Evolutionary conservation across 306 rosid genomes (phyloP).

Genomic region (Macrotyloma uniflorum): DNA sequence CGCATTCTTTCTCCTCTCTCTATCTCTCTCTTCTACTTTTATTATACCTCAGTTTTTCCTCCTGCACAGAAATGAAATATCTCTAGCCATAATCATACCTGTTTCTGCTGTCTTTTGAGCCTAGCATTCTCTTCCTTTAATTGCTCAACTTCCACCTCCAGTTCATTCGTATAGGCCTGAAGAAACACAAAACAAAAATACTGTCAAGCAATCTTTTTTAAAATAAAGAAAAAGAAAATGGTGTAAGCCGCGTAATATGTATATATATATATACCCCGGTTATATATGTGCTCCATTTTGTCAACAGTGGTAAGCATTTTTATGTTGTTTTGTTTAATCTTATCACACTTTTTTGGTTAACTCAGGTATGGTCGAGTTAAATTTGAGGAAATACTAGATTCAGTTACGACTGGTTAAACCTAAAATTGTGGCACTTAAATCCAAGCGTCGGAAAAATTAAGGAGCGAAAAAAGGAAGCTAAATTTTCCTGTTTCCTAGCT

Average conservation of each 20-base stretch:
- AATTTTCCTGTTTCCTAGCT: constrained; percentile 85
- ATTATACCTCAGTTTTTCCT: not conserved
- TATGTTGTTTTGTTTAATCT: not conserved
- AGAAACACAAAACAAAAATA: not conserved
- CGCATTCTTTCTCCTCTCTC: not conserved
- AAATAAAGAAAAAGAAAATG: not conserved
- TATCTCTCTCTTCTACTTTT: not conserved
- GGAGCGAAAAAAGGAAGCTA: not conserved
- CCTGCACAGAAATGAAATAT: not conserved
- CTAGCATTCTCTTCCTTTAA: constrained; percentile 72
- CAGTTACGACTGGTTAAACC: not conserved
- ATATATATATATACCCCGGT: no score
- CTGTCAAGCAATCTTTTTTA: not conserved
- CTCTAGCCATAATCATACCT: constrained; percentile 44
- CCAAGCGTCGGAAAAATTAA: not conserved
- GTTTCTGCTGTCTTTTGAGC: constrained; percentile 64
- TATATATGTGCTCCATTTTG: not conserved
- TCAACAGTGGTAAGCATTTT: not conserved
- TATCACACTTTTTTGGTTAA: not conserved
- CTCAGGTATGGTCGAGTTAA: not conserved
- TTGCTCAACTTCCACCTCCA: constrained; percentile 61
- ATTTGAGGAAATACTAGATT: not conserved
- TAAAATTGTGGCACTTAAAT: not conserved
- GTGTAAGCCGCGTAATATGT: not conserved
- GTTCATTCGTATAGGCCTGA: constrained; percentile 88